phyloP scores from a whole-genome alignment of 805 yeast genomes.

The Yarrowia sp. region DNA sequence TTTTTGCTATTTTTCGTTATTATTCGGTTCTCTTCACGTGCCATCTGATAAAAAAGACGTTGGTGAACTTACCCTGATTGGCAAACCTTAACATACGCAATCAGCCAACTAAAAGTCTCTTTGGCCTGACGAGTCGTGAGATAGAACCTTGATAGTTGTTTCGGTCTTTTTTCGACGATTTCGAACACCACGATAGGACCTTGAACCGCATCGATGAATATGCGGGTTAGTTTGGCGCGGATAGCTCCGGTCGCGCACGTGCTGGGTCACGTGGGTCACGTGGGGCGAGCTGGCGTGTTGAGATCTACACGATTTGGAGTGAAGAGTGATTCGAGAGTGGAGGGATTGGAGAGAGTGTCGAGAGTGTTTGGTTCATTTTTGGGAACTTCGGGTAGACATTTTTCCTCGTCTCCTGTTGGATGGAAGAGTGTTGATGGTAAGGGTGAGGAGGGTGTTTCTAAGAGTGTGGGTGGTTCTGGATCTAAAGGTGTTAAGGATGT shows the following conservation, averaged over 20 bases:
- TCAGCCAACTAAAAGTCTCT: constrained; percentile 7
- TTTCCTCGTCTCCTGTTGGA: too few relatives aligned
- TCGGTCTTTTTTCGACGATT: background rate
- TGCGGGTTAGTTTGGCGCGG: constrained; percentile 1
- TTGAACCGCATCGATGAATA: background rate
- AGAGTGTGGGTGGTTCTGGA: too few relatives aligned
- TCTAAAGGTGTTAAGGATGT: too few relatives aligned
- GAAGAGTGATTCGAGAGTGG: too few relatives aligned
- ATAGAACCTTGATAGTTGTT: constrained; percentile 11
- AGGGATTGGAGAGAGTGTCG: too few relatives aligned
- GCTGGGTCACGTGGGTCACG: background rate
- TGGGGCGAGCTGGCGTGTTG: too few relatives aligned
- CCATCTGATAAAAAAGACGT: background rate
- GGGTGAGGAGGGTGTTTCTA: too few relatives aligned
- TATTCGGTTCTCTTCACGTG: background rate
- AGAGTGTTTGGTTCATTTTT: too few relatives aligned
- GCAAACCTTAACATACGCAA: constrained; percentile 6
- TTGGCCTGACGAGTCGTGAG: background rate
- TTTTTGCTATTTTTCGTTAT: too few relatives aligned
- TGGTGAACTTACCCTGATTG: background rate
- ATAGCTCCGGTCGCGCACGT: background rate
- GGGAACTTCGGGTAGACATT: too few relatives aligned
- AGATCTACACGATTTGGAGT: too few relatives aligned
- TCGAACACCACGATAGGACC: background rate
- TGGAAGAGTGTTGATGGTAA: too few relatives aligned